Evolutionary conservation across 192 early-diverging fungal species (phyloP), one percentile per base, ranked within the genome.

Genomic region (Mortierella alpina): DNA sequence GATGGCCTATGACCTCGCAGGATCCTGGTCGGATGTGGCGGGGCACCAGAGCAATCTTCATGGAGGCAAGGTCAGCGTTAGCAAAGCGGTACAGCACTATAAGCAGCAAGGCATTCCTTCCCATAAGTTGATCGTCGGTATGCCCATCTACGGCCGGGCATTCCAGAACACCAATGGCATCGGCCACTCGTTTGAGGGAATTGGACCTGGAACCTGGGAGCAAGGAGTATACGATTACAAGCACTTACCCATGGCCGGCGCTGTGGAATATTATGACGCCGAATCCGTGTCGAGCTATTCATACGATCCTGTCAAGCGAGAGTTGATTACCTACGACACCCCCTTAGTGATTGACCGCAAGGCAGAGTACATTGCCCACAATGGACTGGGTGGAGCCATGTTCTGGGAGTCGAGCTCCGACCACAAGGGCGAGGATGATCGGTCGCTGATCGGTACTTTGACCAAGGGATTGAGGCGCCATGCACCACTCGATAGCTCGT

Each of bases 211-310:
- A 39, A 90, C 90, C 7, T 97, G 96, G 95, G 98, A 99, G 79
- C 80, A 91, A 52, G 98, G 98, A 4, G 89, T 95, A 41, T 93
- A 92, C 77, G 98, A 99, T 78, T 97, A 94, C 84, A 96, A 95
- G 82, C 65, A 85, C 14, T 82, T 99, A 68, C 93, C 92, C 12
- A 66, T 79, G 9, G 83, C 88, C 7, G 89, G 88, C 20, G 91
- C 93, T 31, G 64, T 72, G 3, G 90, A 93, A 56, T 86, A 92
- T 65, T 95, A 93, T 91, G 96, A 98, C 68, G 89, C 88, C 4
- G 70, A 87, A 12, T 86, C 90, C 39, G 86, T 92, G 60, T 95
- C 96, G 1, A 88, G 92, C n/a, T 95, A 92, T 70, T 91, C 93
- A 55, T 97, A 96, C 70, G 91, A 95, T 68, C 66, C 87, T n/a